Conservation (phyloP, 345 rosid genomes). For the Arabidopsis thaliana region TAIR10.1 NC_003076.8:2716501-2717000, state of each 20-base stretch:
- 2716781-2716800: constrained; percentile 2
- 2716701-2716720: neutral
- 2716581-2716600: neutral
- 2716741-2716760: constrained; percentile 8
- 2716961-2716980: constrained; percentile 28
- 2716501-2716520: no score
- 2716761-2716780: constrained; percentile 3
- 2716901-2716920: constrained; percentile 22
- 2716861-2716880: neutral
- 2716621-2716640: neutral
- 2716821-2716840: neutral
- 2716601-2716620: constrained; percentile 8
- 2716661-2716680: neutral
- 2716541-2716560: no score
- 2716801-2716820: neutral
- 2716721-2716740: constrained; percentile 1
- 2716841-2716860: constrained; percentile 10
- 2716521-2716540: no score
- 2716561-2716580: neutral
- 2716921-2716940: neutral
- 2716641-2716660: constrained; percentile 14
- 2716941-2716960: constrained; percentile 11
- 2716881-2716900: neutral
- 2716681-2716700: neutral
- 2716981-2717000: constrained; percentile 56